Conservation (phyloP, 441 rosid species). For the Populus hybrid region DNA sequence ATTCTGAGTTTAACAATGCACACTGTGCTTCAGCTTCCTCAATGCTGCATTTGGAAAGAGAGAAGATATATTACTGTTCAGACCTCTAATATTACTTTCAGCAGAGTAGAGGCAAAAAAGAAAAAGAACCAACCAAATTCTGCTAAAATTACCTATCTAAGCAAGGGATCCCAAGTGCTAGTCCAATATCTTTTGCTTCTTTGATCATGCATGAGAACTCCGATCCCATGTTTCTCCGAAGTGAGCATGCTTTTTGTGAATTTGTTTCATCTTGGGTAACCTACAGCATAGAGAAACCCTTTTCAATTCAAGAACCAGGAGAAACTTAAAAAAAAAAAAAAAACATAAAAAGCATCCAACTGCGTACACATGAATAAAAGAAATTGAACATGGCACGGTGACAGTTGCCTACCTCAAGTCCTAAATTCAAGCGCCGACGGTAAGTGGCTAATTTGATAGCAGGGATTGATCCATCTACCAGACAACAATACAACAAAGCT, state of each 20-base stretch:
- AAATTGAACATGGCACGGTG: not conserved
- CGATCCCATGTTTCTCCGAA: slow-evolving; percentile 83
- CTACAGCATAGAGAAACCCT: slow-evolving; percentile 30
- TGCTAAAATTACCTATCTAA: slow-evolving; percentile 69
- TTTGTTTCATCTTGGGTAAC: slow-evolving; percentile 42
- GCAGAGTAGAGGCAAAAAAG: not conserved
- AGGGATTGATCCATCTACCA: slow-evolving; percentile 86
- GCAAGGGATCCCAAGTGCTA: slow-evolving; percentile 81
- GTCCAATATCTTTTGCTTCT: slow-evolving; percentile 73
- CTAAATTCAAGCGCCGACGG: slow-evolving; percentile 57
- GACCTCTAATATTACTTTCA: not conserved
- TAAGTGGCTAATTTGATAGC: slow-evolving; percentile 82
- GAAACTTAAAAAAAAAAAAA: not conserved
- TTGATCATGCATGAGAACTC: slow-evolving; percentile 84
- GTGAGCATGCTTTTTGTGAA: slow-evolving; percentile 46
- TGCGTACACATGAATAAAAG: not conserved
- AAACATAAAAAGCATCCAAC: not conserved
- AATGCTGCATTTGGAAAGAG: slow-evolving; percentile 40
- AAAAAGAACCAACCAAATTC: not conserved
- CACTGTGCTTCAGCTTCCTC: slow-evolving; percentile 99
- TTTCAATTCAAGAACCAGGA: slow-evolving; percentile 7
- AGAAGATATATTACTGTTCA: not conserved
- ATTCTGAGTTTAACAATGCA: slow-evolving; percentile 72
- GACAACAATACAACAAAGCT: slow-evolving; percentile 4
- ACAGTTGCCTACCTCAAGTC: slow-evolving; percentile 45